These are phyloP conservation scores for Allomyces arbusculus DNA, from an alignment of 192 early-diverging fungal species.

Conservation along the genomic window DNA sequence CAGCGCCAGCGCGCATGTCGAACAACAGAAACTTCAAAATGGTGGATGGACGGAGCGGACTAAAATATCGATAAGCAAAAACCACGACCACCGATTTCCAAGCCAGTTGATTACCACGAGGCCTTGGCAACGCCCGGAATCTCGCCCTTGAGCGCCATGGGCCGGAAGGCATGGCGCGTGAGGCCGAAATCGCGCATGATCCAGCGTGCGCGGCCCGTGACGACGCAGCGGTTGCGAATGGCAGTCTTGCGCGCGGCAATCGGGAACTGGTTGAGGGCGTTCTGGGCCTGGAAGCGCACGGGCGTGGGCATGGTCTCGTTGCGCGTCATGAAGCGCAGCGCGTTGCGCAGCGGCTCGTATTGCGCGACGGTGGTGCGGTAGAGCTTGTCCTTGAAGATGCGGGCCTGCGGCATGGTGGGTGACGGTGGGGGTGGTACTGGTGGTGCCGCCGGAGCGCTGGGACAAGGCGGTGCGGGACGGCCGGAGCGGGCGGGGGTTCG, in stretches of 20 bases:
- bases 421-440: not conserved
- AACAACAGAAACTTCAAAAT: too few relatives aligned
- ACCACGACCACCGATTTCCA: too few relatives aligned
- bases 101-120: slow-evolving; percentile 35
- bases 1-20: too few relatives aligned
- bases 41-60: too few relatives aligned
- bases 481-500: too few relatives aligned
- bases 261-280: slow-evolving; percentile 44
- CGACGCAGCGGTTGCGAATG: slow-evolving; percentile 51
- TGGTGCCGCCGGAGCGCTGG: too few relatives aligned
- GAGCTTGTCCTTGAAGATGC: slow-evolving; percentile 48
- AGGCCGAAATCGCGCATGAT: slow-evolving; percentile 51
- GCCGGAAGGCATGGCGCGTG: slow-evolving; percentile 58
- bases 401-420: slow-evolving; percentile 14
- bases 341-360: slow-evolving; percentile 49
- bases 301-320: slow-evolving; percentile 52
- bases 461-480: too few relatives aligned
- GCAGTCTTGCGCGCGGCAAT: slow-evolving; percentile 35
- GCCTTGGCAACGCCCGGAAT: slow-evolving; percentile 62
- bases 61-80: too few relatives aligned
- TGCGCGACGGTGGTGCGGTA: slow-evolving; percentile 41
- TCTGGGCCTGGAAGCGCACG: slow-evolving; percentile 56
- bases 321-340: slow-evolving; percentile 52
- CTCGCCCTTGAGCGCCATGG: slow-evolving; percentile 56
- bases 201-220: slow-evolving; percentile 56